Evolutionary conservation across 306 rosid genomes (phyloP).

Genomic region (Alnus glutinosa): DNA sequence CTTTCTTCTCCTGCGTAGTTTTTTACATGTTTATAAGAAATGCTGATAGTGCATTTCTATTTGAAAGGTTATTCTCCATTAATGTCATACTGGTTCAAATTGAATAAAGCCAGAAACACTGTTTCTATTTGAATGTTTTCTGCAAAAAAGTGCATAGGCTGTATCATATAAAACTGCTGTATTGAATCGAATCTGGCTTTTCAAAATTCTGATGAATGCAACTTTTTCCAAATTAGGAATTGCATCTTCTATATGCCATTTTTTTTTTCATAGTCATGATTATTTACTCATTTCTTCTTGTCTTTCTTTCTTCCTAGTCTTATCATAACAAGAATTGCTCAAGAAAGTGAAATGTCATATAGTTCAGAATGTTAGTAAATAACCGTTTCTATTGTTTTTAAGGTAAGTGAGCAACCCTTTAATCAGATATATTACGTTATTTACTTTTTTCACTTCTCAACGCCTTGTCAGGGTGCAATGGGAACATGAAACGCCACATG

Average conservation of each 20-base stretch:
- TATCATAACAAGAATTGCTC: neutral
- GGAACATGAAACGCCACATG: slow-evolving; percentile 60
- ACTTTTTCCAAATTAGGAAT: neutral
- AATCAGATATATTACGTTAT: neutral
- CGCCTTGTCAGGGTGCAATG: slow-evolving; percentile 65
- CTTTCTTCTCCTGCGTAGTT: slow-evolving; percentile 25
- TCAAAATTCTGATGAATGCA: neutral
- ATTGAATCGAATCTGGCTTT: neutral
- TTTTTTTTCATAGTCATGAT: neutral
- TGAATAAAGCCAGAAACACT: neutral
- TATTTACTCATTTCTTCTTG: neutral
- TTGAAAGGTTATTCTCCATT: neutral
- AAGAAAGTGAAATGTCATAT: neutral
- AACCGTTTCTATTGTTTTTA: neutral
- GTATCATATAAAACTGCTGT: neutral
- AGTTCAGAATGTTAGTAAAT: neutral
- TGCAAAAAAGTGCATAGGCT: neutral
- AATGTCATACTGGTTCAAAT: neutral
- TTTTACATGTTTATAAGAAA: slow-evolving; percentile 8
- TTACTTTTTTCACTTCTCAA: slow-evolving; percentile 10
- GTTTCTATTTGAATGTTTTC: neutral
- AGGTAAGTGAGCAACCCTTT: neutral
- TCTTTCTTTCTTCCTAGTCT: neutral
- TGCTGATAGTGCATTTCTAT: neutral
- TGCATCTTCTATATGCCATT: no score